These are phyloP conservation scores for Tetracladium maxilliforme DNA, from an alignment of 2,329 filamentous ascomycete species.

Conservation along the genomic window DNA sequence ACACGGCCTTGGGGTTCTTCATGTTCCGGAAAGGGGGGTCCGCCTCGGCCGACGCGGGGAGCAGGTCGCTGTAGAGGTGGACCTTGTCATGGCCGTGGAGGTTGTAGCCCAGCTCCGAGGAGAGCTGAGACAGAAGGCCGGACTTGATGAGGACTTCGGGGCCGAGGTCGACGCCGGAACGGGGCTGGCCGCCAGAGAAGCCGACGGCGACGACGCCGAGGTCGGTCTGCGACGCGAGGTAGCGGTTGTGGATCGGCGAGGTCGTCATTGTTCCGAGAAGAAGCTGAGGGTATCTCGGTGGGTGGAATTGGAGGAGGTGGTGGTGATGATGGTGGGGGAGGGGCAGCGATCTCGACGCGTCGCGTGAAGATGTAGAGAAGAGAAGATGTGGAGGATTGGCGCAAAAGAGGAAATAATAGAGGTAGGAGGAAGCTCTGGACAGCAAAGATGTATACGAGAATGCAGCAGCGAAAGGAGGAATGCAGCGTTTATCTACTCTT, in stretches of 20 bases:
- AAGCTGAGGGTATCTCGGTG: no score
- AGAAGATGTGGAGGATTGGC: no score
- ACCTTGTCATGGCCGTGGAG: constrained; percentile 73
- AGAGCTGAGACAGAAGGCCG: constrained; percentile 72
- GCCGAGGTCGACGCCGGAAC: constrained; percentile 69
- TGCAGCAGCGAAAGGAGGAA: no score
- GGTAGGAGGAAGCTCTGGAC: no score
- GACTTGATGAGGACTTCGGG: constrained; percentile 79
- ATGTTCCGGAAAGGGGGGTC: constrained; percentile 81
- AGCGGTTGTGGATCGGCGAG: constrained; percentile 35
- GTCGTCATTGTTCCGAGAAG: constrained; percentile 12
- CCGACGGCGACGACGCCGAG: constrained; percentile 88
- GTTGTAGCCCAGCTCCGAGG: constrained; percentile 75
- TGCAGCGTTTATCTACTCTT: no score
- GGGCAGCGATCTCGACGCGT: no score
- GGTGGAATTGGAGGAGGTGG: no score
- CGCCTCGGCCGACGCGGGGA: constrained; percentile 39
- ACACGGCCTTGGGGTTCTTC: constrained; percentile 85
- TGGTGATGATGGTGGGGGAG: no score
- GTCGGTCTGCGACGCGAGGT: constrained; percentile 65
- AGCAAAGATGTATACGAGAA: no score
- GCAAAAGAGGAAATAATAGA: no score
- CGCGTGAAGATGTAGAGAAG: no score
- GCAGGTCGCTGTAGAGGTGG: constrained; percentile 65
- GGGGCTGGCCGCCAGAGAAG: constrained; percentile 91